Evolutionary conservation across 805 yeast genomes (phyloP), one percentile per base, ranked within the genome.

Genomic region (Saccharomycopsis javanensis): DNA sequence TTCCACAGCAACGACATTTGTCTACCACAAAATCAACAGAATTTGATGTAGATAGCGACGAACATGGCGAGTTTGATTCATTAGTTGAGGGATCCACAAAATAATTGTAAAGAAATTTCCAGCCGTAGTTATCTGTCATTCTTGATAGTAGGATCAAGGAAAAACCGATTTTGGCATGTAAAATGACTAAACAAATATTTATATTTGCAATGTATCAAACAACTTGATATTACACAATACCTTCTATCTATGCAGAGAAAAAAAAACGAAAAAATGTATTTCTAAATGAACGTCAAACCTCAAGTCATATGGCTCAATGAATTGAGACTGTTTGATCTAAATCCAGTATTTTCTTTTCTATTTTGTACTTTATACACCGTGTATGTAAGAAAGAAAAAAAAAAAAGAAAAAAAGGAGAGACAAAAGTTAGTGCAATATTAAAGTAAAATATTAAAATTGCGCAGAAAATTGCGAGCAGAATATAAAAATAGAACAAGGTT

Each of bases 1-100:
- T 72, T 1, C 78, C 79, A 66, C 83, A 79, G 60, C 82, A 78
- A 5, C 69, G 68, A 61, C 83, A 79, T 4, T 54, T 38, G 28
- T 55, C 60, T n/a, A 59, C 30, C 13, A 53, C 30, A 31, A 53
- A 53, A 15, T 60, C 62, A 27, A 46, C 31, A 15, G 59, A 54
- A 11, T 50, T 25, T 13, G 57, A 35, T 4, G 60, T 55, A 11
- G 62, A 60, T 5, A 53, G 16, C 11, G 62, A 57, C 3, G 62
- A 60, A 13, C 51, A 55, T 8, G 60, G 61, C 4, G 60, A 57
- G 15, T 42, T 42, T 27, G 48, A 42, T 15, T 42, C 48, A 11
- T 42, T 42, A 18, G 30, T 11, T 38, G 55, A 6, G 33, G 35
- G n/a, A 27, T 30, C 25, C 48, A 42, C 48, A 42, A 42, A 42